Conservation (phyloP, 2,329 filamentous ascomycete genomes). For the Penicillium thymicola region DNA sequence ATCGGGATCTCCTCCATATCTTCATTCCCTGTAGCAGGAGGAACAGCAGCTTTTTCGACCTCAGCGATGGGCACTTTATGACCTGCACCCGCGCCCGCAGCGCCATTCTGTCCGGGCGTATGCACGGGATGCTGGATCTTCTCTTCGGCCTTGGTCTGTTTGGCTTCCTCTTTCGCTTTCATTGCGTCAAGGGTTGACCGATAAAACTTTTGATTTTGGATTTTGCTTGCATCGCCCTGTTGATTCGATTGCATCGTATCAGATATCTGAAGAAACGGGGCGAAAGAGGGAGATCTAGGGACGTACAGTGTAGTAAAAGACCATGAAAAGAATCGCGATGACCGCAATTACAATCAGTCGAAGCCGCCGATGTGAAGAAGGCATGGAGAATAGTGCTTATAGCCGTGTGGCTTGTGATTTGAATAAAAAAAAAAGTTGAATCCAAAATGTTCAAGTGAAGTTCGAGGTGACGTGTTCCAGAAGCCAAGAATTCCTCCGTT, state of each 20-base stretch:
- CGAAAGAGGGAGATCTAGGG: not conserved
- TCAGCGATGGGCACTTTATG: slow-evolving; percentile 61
- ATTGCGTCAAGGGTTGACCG: slow-evolving; percentile 54
- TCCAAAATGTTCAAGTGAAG: not conserved
- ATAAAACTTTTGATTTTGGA: slow-evolving; percentile 52
- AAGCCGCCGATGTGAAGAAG: slow-evolving; percentile 68
- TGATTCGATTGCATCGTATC: not conserved
- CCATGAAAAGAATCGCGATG: slow-evolving; percentile 61
- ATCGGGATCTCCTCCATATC: slow-evolving; percentile 48
- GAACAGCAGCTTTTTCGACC: slow-evolving; percentile 40
- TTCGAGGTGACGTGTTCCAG: not conserved
- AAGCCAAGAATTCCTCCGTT: slow-evolving; percentile 1
- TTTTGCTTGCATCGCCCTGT: slow-evolving; percentile 40
- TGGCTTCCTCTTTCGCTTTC: slow-evolving; percentile 45
- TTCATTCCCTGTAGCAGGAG: slow-evolving; percentile 43
- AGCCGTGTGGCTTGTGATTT: not conserved
- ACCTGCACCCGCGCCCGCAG: slow-evolving; percentile 29
- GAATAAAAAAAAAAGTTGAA: not conserved
- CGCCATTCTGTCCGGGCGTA: slow-evolving; percentile 4
- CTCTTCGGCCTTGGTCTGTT: slow-evolving; percentile 52
- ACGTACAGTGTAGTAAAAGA: slow-evolving; percentile 70
- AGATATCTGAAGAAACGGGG: not conserved
- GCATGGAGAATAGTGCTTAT: slow-evolving; percentile 50
- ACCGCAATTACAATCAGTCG: slow-evolving; percentile 64
- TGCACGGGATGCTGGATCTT: slow-evolving; percentile 46